phyloP scores from a whole-genome alignment of 2,329 filamentous ascomycete genomes.

The Aureobasidium subglaciale region DNA sequence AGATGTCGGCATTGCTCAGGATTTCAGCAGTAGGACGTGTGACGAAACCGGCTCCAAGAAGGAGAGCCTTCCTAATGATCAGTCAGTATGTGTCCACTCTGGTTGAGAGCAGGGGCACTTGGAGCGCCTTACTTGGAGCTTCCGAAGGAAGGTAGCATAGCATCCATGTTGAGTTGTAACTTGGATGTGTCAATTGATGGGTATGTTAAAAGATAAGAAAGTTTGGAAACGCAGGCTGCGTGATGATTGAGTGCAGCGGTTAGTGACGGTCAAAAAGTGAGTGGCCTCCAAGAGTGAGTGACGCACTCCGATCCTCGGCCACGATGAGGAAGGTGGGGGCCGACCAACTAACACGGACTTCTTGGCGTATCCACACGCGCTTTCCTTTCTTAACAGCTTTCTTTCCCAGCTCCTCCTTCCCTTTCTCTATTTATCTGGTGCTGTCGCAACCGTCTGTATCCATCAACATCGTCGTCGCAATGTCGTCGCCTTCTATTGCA shows the following conservation, averaged over 20 bases:
- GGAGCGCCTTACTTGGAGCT: conserved; percentile 29
- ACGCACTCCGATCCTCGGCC: conserved; percentile 6
- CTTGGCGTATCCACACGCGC: conserved; percentile 4
- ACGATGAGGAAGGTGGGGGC: not conserved
- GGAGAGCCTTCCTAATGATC: conserved; percentile 35
- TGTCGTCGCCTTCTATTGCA: conserved; percentile 27
- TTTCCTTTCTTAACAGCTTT: conserved; percentile 11
- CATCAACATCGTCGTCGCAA: conserved; percentile 18
- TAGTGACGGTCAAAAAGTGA: conserved; percentile 7
- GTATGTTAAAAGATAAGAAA: not conserved
- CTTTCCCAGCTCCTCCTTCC: not conserved
- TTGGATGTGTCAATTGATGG: not conserved
- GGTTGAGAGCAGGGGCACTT: not conserved
- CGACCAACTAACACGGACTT: not conserved
- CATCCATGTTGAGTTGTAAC: conserved; percentile 29
- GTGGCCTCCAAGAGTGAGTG: not conserved
- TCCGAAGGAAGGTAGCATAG: conserved; percentile 23
- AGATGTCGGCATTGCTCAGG: conserved; percentile 49
- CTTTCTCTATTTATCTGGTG: not conserved
- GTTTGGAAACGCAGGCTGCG: conserved; percentile 18
- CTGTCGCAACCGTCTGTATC: conserved; percentile 14
- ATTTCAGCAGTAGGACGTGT: conserved; percentile 53
- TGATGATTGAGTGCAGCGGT: not conserved
- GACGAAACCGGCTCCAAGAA: conserved; percentile 48
- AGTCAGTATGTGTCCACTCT: conserved; percentile 7